phyloP scores from a whole-genome alignment of 305 asterid genomes.

The Rubia occidens region DNA sequence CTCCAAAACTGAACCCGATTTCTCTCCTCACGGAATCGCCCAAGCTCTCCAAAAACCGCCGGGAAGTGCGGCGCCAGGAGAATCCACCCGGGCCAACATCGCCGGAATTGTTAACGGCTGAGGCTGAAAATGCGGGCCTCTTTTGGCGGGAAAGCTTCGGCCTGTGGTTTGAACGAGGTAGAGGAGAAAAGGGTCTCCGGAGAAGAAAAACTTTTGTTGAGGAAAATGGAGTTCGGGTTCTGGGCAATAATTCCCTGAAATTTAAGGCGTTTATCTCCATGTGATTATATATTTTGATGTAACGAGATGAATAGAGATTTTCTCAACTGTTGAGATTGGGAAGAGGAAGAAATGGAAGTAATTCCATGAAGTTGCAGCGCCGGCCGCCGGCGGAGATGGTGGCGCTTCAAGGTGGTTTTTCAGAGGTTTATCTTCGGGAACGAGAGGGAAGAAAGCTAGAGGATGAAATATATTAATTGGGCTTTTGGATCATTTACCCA shows the following conservation, averaged over 20 bases:
- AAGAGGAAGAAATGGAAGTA: background rate
- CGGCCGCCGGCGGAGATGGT: constrained; percentile 7
- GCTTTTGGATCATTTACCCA: background rate
- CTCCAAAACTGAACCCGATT: constrained; percentile 53
- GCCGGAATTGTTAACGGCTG: constrained; percentile 30
- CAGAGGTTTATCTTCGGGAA: background rate
- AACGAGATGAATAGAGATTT: background rate
- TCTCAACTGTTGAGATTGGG: background rate
- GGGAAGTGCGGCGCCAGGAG: constrained; percentile 58
- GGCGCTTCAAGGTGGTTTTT: constrained; percentile 7
- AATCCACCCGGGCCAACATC: constrained; percentile 41
- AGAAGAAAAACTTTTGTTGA: background rate
- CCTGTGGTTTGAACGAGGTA: constrained; percentile 18
- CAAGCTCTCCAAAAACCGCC: constrained; percentile 50
- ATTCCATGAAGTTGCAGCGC: background rate
- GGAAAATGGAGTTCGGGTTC: background rate
- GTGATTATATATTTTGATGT: background rate
- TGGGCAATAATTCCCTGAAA: background rate
- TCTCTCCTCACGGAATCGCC: constrained; percentile 63
- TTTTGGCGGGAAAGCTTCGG: constrained; percentile 41
- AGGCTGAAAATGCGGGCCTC: constrained; percentile 42
- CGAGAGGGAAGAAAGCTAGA: background rate
- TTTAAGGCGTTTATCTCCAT: constrained; percentile 12
- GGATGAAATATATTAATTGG: background rate
- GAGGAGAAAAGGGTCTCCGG: constrained; percentile 12